A percentile compares a stretch with the other conserved stretches of the same genome.
Evolutionary conservation across 2,329 filamentous ascomycete genomes (phyloP).

Genomic region (Coniochaeta sp.): DNA sequence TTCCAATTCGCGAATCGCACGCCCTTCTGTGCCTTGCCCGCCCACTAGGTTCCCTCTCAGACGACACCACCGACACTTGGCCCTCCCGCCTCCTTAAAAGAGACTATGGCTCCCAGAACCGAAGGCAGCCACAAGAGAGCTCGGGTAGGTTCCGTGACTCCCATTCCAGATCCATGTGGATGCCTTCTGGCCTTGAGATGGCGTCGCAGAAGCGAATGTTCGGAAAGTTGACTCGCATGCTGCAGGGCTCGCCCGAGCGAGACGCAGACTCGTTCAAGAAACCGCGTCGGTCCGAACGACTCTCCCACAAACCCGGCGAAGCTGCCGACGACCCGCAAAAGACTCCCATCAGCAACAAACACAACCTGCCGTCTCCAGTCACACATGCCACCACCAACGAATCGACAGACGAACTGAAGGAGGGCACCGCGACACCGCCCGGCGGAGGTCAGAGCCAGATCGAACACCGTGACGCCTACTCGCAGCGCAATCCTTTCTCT

Average conservation of each 20-base stretch:
- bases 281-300: conserved; percentile 68
- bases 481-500: conserved; percentile 34
- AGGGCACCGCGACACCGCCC: conserved; percentile 64
- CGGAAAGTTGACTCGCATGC: conserved; percentile 17
- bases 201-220: conserved; percentile 9
- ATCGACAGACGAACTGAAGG: conserved; percentile 59
- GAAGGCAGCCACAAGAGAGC: conserved; percentile 82
- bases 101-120: conserved; percentile 25
- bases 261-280: conserved; percentile 66
- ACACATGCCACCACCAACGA: conserved; percentile 44
- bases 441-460: conserved; percentile 44
- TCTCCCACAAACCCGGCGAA: conserved; percentile 35
- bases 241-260: conserved; percentile 59
- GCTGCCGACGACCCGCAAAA: conserved; percentile 31
- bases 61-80: background rate
- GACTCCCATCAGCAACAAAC: conserved; percentile 54
- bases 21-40: background rate
- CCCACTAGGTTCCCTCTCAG: background rate
- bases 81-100: background rate
- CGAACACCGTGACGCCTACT: conserved; percentile 38
- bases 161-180: background rate
- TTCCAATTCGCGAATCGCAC: background rate
- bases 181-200: background rate
- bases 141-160: conserved; percentile 48
- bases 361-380: conserved; percentile 74